These are phyloP conservation scores for Santalum album DNA, from an alignment of 164 flowering plant species.

Conservation along the genomic window DNA sequence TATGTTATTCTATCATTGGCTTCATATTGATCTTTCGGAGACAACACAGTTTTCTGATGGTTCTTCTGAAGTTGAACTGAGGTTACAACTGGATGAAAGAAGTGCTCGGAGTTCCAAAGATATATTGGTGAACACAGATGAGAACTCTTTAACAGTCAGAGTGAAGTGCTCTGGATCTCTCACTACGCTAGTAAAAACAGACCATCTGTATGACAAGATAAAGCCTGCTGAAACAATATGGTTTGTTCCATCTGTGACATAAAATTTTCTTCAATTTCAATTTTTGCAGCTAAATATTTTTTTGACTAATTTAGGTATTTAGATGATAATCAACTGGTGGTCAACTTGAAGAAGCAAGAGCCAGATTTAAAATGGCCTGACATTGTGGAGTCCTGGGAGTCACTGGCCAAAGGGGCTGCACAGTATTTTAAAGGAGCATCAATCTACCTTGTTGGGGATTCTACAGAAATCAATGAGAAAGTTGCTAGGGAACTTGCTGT, in stretches of 20 bases:
- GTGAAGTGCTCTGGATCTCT: constrained; percentile 32
- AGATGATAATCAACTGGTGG: constrained; percentile 82
- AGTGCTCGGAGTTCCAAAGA: constrained; percentile 39
- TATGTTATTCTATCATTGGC: not conserved
- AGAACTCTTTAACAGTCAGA: constrained; percentile 47
- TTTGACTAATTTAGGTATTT: constrained; percentile 55
- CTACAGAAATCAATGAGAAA: constrained; percentile 75
- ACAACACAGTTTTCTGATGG: constrained; percentile 72
- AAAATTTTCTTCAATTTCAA: not conserved
- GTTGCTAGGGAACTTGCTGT: constrained; percentile 80
- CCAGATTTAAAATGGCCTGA: constrained; percentile 90
- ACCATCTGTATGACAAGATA: constrained; percentile 66
- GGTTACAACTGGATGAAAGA: constrained; percentile 36
- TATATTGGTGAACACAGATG: constrained; percentile 56
- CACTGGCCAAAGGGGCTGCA: constrained; percentile 53
- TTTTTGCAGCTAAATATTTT: not conserved
- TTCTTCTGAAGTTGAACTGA: constrained; percentile 73
- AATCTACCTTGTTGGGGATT: constrained; percentile 75
- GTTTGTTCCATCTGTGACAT: constrained; percentile 26
- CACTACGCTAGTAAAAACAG: constrained; percentile 54
- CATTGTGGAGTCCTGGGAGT: constrained; percentile 86
- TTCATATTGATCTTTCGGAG: not conserved
- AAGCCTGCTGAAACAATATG: constrained; percentile 95
- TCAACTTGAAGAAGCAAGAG: constrained; percentile 84
- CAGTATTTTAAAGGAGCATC: constrained; percentile 85